These are phyloP conservation scores for Chimonanthus salicifolius DNA, from an alignment of 164 flowering plant genomes.

Conservation along the genomic window DNA sequence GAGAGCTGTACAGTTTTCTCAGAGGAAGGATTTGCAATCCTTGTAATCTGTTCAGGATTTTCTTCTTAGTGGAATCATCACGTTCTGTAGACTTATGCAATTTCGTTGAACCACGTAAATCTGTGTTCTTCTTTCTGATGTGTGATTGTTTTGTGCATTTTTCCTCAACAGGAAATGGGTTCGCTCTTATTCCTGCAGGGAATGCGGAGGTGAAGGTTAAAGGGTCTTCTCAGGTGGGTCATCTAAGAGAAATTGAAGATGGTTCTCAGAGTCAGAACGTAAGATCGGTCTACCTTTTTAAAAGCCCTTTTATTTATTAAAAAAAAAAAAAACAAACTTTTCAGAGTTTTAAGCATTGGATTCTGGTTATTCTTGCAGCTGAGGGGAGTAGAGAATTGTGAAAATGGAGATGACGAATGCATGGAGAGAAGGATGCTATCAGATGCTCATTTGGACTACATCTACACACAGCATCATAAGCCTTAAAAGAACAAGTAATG, in stretches of 20 bases:
- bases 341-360: not conserved
- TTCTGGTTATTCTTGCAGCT: constrained; percentile 15
- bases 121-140: not conserved
- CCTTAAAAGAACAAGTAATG: constrained; percentile 17
- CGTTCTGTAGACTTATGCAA: no score
- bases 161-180: not conserved
- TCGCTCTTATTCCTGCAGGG: constrained; percentile 13
- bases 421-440: constrained; percentile 48
- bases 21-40: no score
- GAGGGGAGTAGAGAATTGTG: constrained; percentile 49
- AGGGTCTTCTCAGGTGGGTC: constrained; percentile 11
- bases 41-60: no score
- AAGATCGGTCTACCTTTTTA: not conserved
- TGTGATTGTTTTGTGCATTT: not conserved
- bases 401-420: constrained; percentile 48
- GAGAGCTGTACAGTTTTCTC: no score
- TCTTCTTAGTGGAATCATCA: no score
- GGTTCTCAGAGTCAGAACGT: not conserved
- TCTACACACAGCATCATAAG: constrained; percentile 61
- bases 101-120: no score
- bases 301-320: not conserved
- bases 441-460: constrained; percentile 78
- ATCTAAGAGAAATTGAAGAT: constrained; percentile 15
- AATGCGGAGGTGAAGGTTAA: constrained; percentile 9
- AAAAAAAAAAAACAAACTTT: no score